Evolutionary conservation across 2,329 filamentous ascomycete species (phyloP).

Genomic region (Westerdykella sp.): DNA sequence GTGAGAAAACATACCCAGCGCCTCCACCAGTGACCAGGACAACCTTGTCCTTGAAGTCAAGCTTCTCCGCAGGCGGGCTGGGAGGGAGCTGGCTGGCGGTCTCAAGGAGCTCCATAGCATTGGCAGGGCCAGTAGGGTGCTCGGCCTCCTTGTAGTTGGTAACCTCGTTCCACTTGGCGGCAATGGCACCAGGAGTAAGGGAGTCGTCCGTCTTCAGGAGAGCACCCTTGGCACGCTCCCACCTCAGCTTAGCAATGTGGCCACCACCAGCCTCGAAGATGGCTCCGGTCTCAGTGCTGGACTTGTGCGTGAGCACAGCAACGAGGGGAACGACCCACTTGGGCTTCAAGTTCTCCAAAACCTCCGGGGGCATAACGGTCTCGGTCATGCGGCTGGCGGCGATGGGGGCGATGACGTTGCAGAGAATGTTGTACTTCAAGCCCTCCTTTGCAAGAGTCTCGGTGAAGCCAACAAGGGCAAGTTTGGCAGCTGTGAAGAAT

Average conservation of each 20-base stretch:
- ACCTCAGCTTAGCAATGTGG: slow-evolving; percentile 85
- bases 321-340: slow-evolving; percentile 95
- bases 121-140: slow-evolving; percentile 76
- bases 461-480: slow-evolving; percentile 92
- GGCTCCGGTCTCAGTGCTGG: slow-evolving; percentile 77
- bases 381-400: slow-evolving; percentile 93
- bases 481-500: slow-evolving; percentile 64
- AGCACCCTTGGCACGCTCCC: slow-evolving; percentile 87
- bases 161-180: slow-evolving; percentile 85
- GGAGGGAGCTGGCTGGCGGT: slow-evolving; percentile 23
- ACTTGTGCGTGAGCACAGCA: slow-evolving; percentile 78
- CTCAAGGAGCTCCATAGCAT: slow-evolving; percentile 69
- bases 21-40: slow-evolving; percentile 34
- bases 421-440: slow-evolving; percentile 93
- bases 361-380: slow-evolving; percentile 91
- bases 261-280: slow-evolving; percentile 95
- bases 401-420: slow-evolving; percentile 92
- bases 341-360: slow-evolving; percentile 77
- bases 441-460: slow-evolving; percentile 98
- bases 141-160: slow-evolving; percentile 78
- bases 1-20: slow-evolving; percentile 30
- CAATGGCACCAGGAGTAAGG: slow-evolving; percentile 80
- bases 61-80: slow-evolving; percentile 28
- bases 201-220: slow-evolving; percentile 82
- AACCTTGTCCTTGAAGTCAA: slow-evolving; percentile 35